A percentile compares a stretch with the other conserved stretches of the same genome.
Evolutionary conservation across 108 stramenopile genomes (phyloP).

Genomic region (Seminavis robusta): DNA sequence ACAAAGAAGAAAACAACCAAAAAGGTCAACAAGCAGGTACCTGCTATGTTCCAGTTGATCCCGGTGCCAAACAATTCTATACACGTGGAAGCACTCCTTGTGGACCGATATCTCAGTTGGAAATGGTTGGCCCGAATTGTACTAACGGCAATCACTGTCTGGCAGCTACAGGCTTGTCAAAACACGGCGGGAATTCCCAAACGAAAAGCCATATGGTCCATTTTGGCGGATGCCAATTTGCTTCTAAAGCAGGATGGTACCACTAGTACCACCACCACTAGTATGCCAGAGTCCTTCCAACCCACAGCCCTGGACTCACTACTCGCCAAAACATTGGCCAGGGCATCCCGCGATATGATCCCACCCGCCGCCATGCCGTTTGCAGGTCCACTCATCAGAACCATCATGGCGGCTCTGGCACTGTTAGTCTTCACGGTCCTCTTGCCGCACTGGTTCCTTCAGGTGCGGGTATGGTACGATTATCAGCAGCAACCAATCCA

Average conservation of each 20-base stretch:
- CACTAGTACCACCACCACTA: conserved; percentile 15
- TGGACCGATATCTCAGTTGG: too few relatives aligned
- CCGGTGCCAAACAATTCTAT: too few relatives aligned
- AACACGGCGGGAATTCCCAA: conserved; percentile 48
- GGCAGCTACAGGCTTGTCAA: too few relatives aligned
- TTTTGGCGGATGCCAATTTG: conserved; percentile 18
- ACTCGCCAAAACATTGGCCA: conserved; percentile 36
- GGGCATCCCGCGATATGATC: conserved; percentile 19
- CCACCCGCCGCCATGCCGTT: conserved; percentile 50
- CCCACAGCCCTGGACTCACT: conserved; percentile 24
- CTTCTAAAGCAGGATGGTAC: too few relatives aligned
- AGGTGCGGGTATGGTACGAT: conserved; percentile 8
- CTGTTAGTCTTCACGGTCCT: conserved; percentile 38
- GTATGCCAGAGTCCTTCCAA: neutral
- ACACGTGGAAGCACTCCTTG: too few relatives aligned
- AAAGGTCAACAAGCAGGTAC: too few relatives aligned
- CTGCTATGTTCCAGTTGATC: too few relatives aligned
- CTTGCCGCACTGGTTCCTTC: conserved; percentile 51
- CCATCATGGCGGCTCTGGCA: conserved; percentile 23
- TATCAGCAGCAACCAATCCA: conserved; percentile 8
- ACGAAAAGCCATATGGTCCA: conserved; percentile 34
- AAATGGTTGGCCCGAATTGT: too few relatives aligned
- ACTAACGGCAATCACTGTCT: too few relatives aligned
- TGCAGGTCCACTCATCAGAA: conserved; percentile 34
- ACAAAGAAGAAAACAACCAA: too few relatives aligned